Percentiles rank a stretch among this genome's conserved stretches.
Conservation (phyloP, 139 green algal species). For the Desmodesmus armatus region DNA sequence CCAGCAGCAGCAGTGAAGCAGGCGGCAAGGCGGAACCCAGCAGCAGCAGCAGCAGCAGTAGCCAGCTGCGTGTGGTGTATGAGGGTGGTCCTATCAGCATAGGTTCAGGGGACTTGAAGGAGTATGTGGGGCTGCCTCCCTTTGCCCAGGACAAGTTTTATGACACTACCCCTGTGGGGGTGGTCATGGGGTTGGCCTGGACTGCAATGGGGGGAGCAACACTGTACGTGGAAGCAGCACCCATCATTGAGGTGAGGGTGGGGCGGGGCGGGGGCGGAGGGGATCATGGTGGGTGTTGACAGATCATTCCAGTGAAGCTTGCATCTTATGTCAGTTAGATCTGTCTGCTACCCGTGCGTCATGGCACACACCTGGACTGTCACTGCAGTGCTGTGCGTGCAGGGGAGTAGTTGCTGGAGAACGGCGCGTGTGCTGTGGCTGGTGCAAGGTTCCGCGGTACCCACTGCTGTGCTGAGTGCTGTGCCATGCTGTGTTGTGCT, state of each 20-base stretch:
- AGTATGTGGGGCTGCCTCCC: slow-evolving; percentile 92
- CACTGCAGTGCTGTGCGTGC: no score
- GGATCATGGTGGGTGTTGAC: no score
- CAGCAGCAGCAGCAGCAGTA: slow-evolving; percentile 29
- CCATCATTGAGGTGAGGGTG: slow-evolving; percentile 54
- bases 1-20: slow-evolving; percentile 27
- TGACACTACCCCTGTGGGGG: slow-evolving; percentile 76
- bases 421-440: background rate
- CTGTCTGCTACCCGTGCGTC: no score
- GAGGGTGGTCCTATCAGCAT: slow-evolving; percentile 75
- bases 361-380: no score
- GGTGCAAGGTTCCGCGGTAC: no score
- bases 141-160: slow-evolving; percentile 87
- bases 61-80: slow-evolving; percentile 51
- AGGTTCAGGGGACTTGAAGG: slow-evolving; percentile 69
- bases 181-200: slow-evolving; percentile 98
- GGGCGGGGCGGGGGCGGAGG: background rate
- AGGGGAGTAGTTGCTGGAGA: no score
- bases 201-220: slow-evolving; percentile 94
- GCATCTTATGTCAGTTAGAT: no score
- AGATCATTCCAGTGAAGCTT: no score
- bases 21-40: background rate
- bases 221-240: slow-evolving; percentile 92
- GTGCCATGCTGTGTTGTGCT: background rate
- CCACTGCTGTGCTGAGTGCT: background rate